Evolutionary conservation across 768 basidiomycete species (phyloP).

Genomic region (Roridomyces roridus): DNA sequence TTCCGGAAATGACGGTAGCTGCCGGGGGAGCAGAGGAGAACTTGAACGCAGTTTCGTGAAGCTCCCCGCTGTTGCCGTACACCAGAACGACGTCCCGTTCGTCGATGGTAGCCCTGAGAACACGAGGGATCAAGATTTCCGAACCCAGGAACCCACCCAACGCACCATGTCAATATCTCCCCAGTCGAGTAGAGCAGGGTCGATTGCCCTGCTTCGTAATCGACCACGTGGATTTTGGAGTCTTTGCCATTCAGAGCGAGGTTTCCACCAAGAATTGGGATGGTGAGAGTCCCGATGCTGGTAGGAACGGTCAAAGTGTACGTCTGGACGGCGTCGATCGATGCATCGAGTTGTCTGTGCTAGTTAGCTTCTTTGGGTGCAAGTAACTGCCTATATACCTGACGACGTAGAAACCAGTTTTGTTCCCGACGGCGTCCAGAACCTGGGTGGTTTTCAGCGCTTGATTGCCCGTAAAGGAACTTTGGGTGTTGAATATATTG

Average conservation of each 20-base stretch:
- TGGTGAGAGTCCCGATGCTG: conserved; percentile 44
- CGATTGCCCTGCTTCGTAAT: conserved; percentile 51
- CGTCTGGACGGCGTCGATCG: conserved; percentile 41
- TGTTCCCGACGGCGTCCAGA: conserved; percentile 52
- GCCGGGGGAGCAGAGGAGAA: conserved; percentile 33
- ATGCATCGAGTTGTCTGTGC: conserved; percentile 46
- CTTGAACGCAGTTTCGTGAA: conserved; percentile 57
- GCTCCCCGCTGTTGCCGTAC: conserved; percentile 53
- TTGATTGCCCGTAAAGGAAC: conserved; percentile 54
- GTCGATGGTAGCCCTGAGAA: conserved; percentile 53
- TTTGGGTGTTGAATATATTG: conserved; percentile 46
- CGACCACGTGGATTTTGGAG: conserved; percentile 58
- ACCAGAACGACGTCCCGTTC: conserved; percentile 52
- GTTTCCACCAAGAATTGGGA: conserved; percentile 50
- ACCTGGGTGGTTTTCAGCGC: conserved; percentile 56
- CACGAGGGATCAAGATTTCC: background rate
- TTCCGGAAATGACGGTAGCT: conserved; percentile 42
- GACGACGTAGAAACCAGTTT: conserved; percentile 55
- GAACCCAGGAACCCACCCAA: background rate
- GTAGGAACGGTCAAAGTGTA: conserved; percentile 53
- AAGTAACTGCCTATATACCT: conserved; percentile 30
- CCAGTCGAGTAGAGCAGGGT: conserved; percentile 53
- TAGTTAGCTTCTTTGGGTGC: background rate
- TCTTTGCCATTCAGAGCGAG: conserved; percentile 56
- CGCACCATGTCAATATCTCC: conserved; percentile 56